Evolutionary conservation across 257 asterid species (phyloP).

Genomic region (Pogostemon cablin): DNA sequence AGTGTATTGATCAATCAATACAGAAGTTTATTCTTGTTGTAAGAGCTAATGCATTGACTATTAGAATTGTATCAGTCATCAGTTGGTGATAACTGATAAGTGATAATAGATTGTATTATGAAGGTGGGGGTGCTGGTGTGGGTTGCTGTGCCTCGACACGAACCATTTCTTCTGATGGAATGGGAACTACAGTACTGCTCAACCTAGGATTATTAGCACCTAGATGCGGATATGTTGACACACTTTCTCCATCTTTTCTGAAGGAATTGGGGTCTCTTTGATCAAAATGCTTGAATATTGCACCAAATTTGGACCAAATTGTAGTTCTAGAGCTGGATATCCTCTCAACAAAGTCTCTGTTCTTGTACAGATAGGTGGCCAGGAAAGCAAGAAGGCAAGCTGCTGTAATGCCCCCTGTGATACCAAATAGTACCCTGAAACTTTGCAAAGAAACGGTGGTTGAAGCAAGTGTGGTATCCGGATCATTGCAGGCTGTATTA

Average conservation of each 20-base stretch:
- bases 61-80: no score
- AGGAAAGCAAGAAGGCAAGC: slow-evolving; percentile 33
- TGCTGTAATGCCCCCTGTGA: slow-evolving; percentile 38
- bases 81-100: no score
- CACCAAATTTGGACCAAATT: slow-evolving; percentile 38
- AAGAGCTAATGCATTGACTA: no score
- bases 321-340: slow-evolving; percentile 33
- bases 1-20: no score
- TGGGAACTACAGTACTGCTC: background rate
- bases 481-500: background rate
- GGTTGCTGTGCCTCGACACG: background rate
- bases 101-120: no score
- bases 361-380: slow-evolving; percentile 33
- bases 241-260: slow-evolving; percentile 17
- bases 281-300: slow-evolving; percentile 37
- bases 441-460: slow-evolving; percentile 15
- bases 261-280: slow-evolving; percentile 28
- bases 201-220: background rate
- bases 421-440: slow-evolving; percentile 32
- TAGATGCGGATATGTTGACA: background rate
- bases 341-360: slow-evolving; percentile 33
- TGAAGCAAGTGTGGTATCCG: slow-evolving; percentile 2
- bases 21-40: no score
- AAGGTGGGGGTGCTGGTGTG: background rate
- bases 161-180: background rate